Evolutionary conservation across 2,329 filamentous ascomycete genomes (phyloP).

Genomic region (Saccharata proteae): DNA sequence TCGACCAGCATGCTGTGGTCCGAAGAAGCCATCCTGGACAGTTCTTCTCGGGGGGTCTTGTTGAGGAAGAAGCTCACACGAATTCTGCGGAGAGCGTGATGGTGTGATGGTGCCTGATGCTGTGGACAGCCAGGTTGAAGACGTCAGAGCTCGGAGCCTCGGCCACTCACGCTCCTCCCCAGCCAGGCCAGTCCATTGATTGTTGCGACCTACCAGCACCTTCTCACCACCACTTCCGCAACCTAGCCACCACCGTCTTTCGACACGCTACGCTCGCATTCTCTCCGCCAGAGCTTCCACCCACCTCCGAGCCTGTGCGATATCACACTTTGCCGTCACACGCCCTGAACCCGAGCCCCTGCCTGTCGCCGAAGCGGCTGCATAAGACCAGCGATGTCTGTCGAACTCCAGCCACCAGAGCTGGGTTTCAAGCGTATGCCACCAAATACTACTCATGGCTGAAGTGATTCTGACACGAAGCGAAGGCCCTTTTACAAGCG

Average conservation of each 20-base stretch:
- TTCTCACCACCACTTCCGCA: background rate
- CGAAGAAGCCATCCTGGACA: slow-evolving; percentile 29
- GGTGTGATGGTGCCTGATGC: no score
- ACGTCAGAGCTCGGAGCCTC: no score
- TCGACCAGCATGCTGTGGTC: slow-evolving; percentile 51
- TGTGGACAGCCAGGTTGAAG: no score
- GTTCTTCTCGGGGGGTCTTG: no score
- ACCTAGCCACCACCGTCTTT: slow-evolving; percentile 8
- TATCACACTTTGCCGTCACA: no score
- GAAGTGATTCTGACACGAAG: slow-evolving; percentile 12
- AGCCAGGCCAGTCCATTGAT: no score
- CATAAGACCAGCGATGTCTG: slow-evolving; percentile 55
- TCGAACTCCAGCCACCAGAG: slow-evolving; percentile 85
- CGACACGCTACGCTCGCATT: slow-evolving; percentile 3
- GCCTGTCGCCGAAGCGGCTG: slow-evolving; percentile 7
- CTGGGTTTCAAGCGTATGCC: slow-evolving; percentile 81
- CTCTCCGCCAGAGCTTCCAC: slow-evolving; percentile 8
- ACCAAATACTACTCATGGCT: background rate
- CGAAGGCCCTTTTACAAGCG: slow-evolving; percentile 50
- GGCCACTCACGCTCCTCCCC: no score
- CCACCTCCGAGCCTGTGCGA: slow-evolving; percentile 9
- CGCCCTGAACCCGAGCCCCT: slow-evolving; percentile 8
- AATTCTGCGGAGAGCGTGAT: no score
- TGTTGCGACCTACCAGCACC: background rate
- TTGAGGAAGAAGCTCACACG: no score